Conservation (phyloP, 2,329 filamentous ascomycete genomes). For the Fusarium xylarioides region DNA sequence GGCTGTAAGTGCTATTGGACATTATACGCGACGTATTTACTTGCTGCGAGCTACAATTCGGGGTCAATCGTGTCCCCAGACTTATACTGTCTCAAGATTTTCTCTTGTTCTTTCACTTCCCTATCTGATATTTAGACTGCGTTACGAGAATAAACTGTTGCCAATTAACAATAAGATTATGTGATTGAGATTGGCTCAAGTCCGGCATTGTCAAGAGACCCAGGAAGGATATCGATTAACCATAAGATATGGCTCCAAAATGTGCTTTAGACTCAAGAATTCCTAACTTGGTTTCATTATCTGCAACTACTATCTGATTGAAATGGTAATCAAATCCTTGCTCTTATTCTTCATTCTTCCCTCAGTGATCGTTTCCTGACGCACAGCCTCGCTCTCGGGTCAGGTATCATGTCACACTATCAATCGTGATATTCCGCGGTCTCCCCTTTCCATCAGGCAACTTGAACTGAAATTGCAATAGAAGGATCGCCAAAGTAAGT, state of each 20-base stretch:
- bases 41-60: rapidly evolving
- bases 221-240: neutral
- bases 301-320: no score
- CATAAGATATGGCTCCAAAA: no score
- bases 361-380: neutral
- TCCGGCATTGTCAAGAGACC: neutral
- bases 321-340: no score
- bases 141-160: no score
- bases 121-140: neutral
- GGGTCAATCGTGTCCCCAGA: neutral
- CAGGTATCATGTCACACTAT: neutral
- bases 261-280: no score
- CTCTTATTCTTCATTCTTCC: neutral
- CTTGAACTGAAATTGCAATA: neutral
- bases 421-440: neutral
- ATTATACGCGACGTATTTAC: rapidly evolving
- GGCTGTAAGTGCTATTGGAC: rapidly evolving
- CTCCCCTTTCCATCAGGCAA: neutral
- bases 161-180: neutral
- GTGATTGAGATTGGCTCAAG: no score
- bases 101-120: rapidly evolving
- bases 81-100: rapidly evolving
- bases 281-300: no score
- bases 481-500: neutral
- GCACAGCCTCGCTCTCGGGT: neutral